Percentiles rank a stretch among this genome's conserved stretches.
phyloP scores from a whole-genome alignment of 1,284 basidiomycete genomes.

The Trichosporon coremiiforme region DNA sequence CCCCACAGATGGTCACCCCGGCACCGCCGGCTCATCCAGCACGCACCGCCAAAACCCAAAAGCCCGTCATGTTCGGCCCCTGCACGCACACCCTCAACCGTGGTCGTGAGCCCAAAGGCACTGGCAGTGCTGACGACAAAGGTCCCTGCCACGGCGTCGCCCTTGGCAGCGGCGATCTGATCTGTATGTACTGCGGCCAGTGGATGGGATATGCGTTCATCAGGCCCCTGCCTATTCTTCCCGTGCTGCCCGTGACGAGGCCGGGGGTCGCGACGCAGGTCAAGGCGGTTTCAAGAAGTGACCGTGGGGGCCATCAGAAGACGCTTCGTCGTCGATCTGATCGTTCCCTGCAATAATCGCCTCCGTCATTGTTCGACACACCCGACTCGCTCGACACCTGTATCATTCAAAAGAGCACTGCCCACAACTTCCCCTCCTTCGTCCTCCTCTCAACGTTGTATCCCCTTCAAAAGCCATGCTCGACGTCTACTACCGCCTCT shows the following conservation, averaged over 20 bases:
- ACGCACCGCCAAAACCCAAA: not conserved
- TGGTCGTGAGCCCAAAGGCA: not conserved
- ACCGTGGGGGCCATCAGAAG: too few species aligned
- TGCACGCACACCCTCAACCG: not conserved
- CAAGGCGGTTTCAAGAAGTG: not conserved
- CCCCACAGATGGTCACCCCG: not conserved
- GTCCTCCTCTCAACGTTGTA: not conserved
- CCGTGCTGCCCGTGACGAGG: not conserved
- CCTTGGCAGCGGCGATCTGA: slow-evolving; percentile 1
- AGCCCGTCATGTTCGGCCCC: not conserved
- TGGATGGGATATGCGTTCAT: not conserved
- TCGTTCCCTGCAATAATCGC: too few species aligned
- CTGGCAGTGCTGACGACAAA: not conserved
- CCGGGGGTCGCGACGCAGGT: not conserved
- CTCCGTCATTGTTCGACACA: not conserved
- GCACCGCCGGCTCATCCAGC: not conserved
- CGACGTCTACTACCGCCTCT: slow-evolving; percentile 9
- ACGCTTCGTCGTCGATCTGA: not conserved
- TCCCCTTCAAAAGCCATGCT: slow-evolving; percentile 3
- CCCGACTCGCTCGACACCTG: too few species aligned
- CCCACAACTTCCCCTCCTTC: too few species aligned
- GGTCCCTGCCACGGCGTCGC: not conserved
- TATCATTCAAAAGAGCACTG: not conserved
- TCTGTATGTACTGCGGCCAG: not conserved
- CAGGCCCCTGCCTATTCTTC: not conserved